Conservation (phyloP, 2,329 filamentous ascomycete genomes). For the Aspergillus niger region DNA sequence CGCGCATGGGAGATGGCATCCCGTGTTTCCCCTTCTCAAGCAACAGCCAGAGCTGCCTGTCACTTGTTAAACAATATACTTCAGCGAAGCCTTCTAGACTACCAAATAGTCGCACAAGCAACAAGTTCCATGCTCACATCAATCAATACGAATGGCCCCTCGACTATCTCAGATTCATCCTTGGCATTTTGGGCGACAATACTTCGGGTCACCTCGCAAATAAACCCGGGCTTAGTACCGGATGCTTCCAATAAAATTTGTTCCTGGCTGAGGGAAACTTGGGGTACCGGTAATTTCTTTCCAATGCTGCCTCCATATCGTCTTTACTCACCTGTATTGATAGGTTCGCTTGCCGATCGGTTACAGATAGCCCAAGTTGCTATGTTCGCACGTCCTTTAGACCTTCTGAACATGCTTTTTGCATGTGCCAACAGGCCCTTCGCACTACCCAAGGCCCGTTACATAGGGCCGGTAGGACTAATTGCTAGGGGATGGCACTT, state of each 20-base stretch:
- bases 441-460: slow-evolving; percentile 22
- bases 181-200: slow-evolving; percentile 71
- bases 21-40: slow-evolving; percentile 68
- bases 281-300: slow-evolving; percentile 70
- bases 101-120: slow-evolving; percentile 67
- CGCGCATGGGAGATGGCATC: slow-evolving; percentile 74
- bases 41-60: slow-evolving; percentile 75
- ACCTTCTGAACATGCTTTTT: slow-evolving; percentile 69
- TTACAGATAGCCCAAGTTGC: slow-evolving; percentile 67
- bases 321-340: slow-evolving; percentile 16
- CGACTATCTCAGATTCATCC: slow-evolving; percentile 75
- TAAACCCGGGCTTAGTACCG: slow-evolving; percentile 69
- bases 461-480: slow-evolving; percentile 30
- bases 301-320: slow-evolving; percentile 7
- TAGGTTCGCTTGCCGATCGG: slow-evolving; percentile 62
- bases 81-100: slow-evolving; percentile 65
- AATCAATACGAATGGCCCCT: slow-evolving; percentile 80
- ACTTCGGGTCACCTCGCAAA: slow-evolving; percentile 65
- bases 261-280: slow-evolving; percentile 78
- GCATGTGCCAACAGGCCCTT: slow-evolving; percentile 63
- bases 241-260: slow-evolving; percentile 71
- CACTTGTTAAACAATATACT: slow-evolving; percentile 71
- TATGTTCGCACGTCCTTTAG: slow-evolving; percentile 63
- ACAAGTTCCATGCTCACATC: slow-evolving; percentile 72
- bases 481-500: slow-evolving; percentile 45